Conservation (phyloP, 2,329 filamentous ascomycete species). For the Penicillium sp. region DNA sequence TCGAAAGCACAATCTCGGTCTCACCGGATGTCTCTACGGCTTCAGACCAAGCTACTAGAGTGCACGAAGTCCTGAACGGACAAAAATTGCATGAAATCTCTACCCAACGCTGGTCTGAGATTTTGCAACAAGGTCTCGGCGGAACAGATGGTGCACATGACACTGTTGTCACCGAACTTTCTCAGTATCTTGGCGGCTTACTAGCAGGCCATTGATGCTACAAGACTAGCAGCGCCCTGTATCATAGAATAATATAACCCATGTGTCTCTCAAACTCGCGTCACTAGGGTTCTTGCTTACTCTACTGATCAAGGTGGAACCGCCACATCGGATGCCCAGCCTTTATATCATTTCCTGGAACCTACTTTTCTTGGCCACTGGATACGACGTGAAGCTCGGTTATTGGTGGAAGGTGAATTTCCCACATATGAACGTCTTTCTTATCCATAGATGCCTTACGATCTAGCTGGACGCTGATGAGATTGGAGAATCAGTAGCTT, state of each 20-base stretch:
- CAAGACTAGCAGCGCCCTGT: not conserved
- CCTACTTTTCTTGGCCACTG: not conserved
- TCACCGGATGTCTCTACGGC: slow-evolving; percentile 33
- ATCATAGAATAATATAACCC: not conserved
- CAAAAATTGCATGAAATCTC: slow-evolving; percentile 51
- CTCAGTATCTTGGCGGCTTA: slow-evolving; percentile 26
- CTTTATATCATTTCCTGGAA: not conserved
- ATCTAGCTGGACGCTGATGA: not conserved
- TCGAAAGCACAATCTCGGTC: slow-evolving; percentile 40
- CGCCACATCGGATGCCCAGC: not conserved
- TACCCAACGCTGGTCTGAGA: slow-evolving; percentile 26
- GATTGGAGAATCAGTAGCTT: not conserved
- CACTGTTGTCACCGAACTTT: slow-evolving; percentile 20
- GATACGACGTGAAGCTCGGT: not conserved
- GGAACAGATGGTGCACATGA: slow-evolving; percentile 13
- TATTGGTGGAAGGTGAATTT: not conserved
- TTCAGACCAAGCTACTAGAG: slow-evolving; percentile 31
- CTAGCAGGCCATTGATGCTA: slow-evolving; percentile 22
- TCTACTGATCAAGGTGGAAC: not conserved
- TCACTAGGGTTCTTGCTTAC: not conserved
- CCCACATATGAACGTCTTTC: not conserved
- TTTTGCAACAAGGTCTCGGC: slow-evolving; percentile 20
- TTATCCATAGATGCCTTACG: not conserved
- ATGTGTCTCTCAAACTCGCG: not conserved
- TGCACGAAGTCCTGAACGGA: slow-evolving; percentile 36